phyloP scores from a whole-genome alignment of 2,329 filamentous ascomycete genomes.

The Alternaria incomplexa region DNA sequence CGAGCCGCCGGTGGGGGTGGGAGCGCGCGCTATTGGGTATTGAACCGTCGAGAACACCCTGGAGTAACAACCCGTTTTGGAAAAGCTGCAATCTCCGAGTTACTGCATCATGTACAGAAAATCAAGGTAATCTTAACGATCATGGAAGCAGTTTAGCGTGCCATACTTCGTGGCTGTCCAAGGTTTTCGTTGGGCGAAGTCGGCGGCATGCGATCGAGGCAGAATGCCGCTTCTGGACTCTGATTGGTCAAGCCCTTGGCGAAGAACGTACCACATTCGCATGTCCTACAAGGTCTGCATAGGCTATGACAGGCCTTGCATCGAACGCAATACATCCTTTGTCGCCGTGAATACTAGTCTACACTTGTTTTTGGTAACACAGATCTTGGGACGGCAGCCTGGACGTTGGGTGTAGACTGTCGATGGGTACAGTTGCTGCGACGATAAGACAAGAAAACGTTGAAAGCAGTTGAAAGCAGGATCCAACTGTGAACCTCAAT shows the following conservation, averaged over 20 bases:
- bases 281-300: constrained; percentile 34
- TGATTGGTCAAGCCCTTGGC: constrained; percentile 31
- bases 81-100: not conserved
- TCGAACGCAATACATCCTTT: constrained; percentile 14
- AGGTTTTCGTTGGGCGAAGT: constrained; percentile 32
- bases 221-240: constrained; percentile 24
- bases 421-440: not conserved
- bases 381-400: not conserved
- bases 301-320: constrained; percentile 23
- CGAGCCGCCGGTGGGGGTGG: constrained; percentile 23
- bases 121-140: not conserved
- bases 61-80: not conserved
- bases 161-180: constrained; percentile 12
- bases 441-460: not conserved
- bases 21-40: constrained; percentile 7
- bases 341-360: constrained; percentile 1
- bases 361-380: not conserved
- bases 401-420: not conserved
- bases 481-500: not conserved
- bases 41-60: not conserved
- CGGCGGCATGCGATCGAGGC: constrained; percentile 32
- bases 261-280: constrained; percentile 26
- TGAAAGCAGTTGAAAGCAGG: not conserved
- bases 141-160: constrained; percentile 22
- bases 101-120: not conserved